phyloP scores from a whole-genome alignment of 108 stramenopile species.

The Cyclotella kingstonii region DNA sequence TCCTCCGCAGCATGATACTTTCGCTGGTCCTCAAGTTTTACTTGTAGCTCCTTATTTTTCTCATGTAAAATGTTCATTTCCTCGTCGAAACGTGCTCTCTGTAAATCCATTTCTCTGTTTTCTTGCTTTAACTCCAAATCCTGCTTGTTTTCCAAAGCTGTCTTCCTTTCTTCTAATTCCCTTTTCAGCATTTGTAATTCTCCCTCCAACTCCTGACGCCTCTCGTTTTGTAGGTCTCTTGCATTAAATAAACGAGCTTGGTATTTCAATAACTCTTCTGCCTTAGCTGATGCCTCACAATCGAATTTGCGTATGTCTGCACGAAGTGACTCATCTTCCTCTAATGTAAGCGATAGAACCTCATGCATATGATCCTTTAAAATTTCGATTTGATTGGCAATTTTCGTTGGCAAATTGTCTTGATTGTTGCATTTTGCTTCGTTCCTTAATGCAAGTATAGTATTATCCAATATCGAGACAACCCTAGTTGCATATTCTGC shows the following conservation, averaged over 20 bases:
- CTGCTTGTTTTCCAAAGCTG: not conserved
- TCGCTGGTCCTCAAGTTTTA: conserved; percentile 1
- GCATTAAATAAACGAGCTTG: conserved; percentile 1
- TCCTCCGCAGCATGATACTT: conserved; percentile 1
- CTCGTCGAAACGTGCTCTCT: no score
- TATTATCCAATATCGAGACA: conserved; percentile 1
- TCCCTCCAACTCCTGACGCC: conserved; percentile 19
- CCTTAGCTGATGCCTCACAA: conserved; percentile 15
- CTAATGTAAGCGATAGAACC: not conserved
- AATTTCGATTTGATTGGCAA: not conserved
- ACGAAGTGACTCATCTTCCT: conserved; percentile 15
- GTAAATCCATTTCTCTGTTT: not conserved
- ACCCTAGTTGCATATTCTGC: conserved; percentile 14
- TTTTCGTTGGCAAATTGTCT: not conserved
- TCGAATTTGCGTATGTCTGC: conserved; percentile 13
- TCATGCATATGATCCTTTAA: conserved; percentile 1
- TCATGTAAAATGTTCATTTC: conserved; percentile 8
- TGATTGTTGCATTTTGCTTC: not conserved
- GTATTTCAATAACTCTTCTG: conserved; percentile 11
- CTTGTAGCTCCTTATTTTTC: conserved; percentile 7
- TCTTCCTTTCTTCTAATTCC: not conserved
- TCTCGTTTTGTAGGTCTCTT: conserved; percentile 15
- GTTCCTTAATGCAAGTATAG: conserved; percentile 2
- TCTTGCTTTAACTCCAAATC: not conserved
- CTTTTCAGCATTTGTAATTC: conserved; percentile 11